phyloP scores from a whole-genome alignment of 2,329 filamentous ascomycete genomes.

The Botrytis deweyae region DNA sequence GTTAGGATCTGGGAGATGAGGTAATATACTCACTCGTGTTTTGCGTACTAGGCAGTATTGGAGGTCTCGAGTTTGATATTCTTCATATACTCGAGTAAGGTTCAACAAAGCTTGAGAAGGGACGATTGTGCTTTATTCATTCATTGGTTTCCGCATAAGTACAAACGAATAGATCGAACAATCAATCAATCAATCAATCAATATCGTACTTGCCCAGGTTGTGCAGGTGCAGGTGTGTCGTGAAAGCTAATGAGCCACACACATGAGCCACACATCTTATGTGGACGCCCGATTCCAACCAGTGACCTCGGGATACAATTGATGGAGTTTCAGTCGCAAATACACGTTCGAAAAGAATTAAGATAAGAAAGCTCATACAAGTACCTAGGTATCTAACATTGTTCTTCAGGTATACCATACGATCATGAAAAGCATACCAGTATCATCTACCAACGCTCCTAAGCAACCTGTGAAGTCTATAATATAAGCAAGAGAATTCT shows the following conservation, averaged over 20 bases:
- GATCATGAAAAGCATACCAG: no score
- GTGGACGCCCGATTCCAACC: no score
- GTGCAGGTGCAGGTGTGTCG: not conserved
- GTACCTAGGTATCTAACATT: no score
- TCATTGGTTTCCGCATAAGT: not conserved
- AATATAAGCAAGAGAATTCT: no score
- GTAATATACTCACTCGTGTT: not conserved
- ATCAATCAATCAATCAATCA: not conserved
- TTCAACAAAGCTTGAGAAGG: not conserved
- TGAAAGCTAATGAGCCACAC: not conserved
- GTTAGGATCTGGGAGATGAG: not conserved
- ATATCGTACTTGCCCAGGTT: not conserved
- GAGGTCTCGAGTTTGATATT: not conserved
- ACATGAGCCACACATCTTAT: not conserved
- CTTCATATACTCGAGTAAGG: not conserved
- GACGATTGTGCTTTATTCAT: not conserved
- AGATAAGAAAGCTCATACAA: no score
- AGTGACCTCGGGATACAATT: not conserved
- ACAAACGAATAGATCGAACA: not conserved
- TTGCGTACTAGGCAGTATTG: not conserved
- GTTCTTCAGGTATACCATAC: no score
- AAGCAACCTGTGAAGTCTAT: no score
- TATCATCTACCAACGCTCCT: no score
- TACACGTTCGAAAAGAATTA: not conserved
- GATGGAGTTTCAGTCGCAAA: not conserved